A percentile compares a stretch with the other conserved stretches of the same genome.
These are phyloP conservation scores for Fusarium acutatum DNA, from an alignment of 2,329 filamentous ascomycete genomes.

Conservation along the genomic window DNA sequence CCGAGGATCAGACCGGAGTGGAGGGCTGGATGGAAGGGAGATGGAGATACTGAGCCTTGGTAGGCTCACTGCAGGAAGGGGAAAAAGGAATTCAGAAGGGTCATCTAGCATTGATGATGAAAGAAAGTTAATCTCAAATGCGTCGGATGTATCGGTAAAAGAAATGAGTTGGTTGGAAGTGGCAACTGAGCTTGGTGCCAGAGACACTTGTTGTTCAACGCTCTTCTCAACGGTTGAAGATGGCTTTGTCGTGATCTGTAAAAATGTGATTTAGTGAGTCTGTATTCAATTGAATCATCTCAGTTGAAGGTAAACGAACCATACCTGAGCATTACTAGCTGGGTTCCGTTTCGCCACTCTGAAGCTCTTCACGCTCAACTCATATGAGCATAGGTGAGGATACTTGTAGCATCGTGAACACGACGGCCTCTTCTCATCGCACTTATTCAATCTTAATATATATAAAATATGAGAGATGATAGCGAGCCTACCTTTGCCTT, in stretches of 20 bases:
- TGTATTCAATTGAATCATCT: fast-evolving
- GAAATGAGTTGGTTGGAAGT: background rate
- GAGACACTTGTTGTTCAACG: fast-evolving
- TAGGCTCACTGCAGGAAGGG: fast-evolving
- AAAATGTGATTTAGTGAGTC: background rate
- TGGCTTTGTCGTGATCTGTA: background rate
- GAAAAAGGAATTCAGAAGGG: fast-evolving
- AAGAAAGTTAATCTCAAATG: fast-evolving
- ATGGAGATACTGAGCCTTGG: background rate
- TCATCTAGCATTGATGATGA: fast-evolving
- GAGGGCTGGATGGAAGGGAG: background rate
- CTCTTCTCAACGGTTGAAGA: too few relatives aligned
- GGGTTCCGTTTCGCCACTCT: background rate
- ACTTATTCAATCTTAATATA: background rate
- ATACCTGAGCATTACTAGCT: background rate
- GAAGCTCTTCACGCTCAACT: background rate
- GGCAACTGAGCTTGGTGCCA: fast-evolving
- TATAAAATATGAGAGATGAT: fast-evolving
- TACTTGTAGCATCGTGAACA: conserved; percentile 7
- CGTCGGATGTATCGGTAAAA: background rate
- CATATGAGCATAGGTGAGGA: conserved; percentile 2
- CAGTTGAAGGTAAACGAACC: fast-evolving
- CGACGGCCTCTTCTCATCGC: conserved; percentile 1
- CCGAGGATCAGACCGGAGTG: background rate
- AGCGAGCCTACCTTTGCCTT: background rate